Base-by-base conservation (phyloP, 2,329 filamentous ascomycete species). In the Conoideocrella luteorostrata region DNA sequence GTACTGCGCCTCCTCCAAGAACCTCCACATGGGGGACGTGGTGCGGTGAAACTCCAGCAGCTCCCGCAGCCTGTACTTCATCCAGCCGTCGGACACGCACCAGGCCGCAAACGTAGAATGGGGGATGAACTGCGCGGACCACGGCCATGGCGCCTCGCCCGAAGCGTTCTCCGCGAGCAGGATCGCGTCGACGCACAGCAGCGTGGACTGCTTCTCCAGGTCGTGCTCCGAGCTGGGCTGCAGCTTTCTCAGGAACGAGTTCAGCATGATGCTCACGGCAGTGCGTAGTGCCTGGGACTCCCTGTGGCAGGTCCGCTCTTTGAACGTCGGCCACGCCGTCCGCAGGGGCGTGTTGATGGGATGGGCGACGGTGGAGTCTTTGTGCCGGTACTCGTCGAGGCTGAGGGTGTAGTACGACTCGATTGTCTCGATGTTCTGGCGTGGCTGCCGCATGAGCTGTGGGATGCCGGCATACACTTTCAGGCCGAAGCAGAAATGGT, bases 91-190 rank as follows among this genome's bases (percentile, higher is more conserved):
- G n/a, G 37, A 9, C 7, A 23, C n/a, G 12, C 37, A 39, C 22
- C 23, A 39, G 12, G 37, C 37, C n/a, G 37, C 37, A 39, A 39
- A 28, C 12, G 24, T 20, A 28, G 23, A 39, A n/a, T 28, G 37
- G 11, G 32, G 32, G 21, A 34, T 18, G 32, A 18, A 18, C 15
- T 34, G 32, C 5, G 32, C 32, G n/a, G 15, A 18, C 32, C 17
- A 18, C 6, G 32, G 32, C 15, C 17, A 18, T 18, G 17, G 32
- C 17, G 32, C 17, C 32, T 34, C 21, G 32, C n/a, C n/a, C n/a
- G 32, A 34, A 7, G 17, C 5, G 5, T n/a, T n/a, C n/a, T n/a
- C n/a, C n/a, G n/a, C n/a, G n/a, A n/a, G n/a, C n/a, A n/a, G n/a
- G n/a, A n/a, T n/a, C n/a, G n/a, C n/a, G n/a, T n/a, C n/a, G n/a